phyloP scores from a whole-genome alignment of 305 asterid genomes.

The Euphrasia arctica region DNA sequence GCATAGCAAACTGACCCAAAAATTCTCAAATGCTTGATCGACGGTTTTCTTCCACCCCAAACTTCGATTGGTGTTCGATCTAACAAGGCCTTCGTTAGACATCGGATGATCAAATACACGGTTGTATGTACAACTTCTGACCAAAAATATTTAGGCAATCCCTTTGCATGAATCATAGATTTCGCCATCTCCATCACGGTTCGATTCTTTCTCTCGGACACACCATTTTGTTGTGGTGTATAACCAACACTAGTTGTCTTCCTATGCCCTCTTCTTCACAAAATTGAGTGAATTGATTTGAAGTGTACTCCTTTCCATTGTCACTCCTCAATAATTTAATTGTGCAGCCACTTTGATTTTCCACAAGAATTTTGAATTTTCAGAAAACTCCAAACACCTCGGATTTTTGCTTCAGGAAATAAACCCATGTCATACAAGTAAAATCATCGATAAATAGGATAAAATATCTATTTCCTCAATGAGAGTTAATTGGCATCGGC shows the following conservation, averaged over 20 bases:
- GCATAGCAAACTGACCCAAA: neutral
- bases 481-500: neutral
- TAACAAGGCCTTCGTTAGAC: too few relatives aligned
- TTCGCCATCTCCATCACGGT: neutral
- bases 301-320: neutral
- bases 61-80: too few relatives aligned
- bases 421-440: neutral
- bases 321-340: neutral
- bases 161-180: neutral
- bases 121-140: neutral
- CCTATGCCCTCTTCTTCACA: neutral
- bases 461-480: neutral
- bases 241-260: neutral
- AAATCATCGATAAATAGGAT: neutral
- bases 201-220: too few relatives aligned
- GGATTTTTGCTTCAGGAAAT: neutral
- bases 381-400: neutral
- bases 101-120: too few relatives aligned
- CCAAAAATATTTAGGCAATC: neutral
- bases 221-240: too few relatives aligned
- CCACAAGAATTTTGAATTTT: neutral
- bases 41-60: too few relatives aligned
- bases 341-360: neutral
- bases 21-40: neutral
- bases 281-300: neutral